Conservation (phyloP, 129 eudicot genomes). For the Artemisia tridentata region DNA sequence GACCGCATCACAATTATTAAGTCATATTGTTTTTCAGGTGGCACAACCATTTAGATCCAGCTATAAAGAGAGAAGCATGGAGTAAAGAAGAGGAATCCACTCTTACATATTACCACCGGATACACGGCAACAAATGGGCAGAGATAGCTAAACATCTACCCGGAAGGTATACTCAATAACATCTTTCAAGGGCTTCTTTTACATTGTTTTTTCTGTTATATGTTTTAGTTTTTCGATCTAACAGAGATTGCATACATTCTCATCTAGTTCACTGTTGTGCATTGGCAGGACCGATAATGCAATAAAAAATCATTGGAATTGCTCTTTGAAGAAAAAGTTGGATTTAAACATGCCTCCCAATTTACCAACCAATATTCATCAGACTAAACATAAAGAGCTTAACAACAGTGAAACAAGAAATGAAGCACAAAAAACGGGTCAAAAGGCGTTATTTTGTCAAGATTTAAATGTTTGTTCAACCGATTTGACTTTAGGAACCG, state of each 20-base stretch:
- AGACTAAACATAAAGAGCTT: conserved; percentile 1
- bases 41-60: conserved; percentile 69
- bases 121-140: conserved; percentile 70
- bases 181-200: neutral
- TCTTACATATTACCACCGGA: conserved; percentile 42
- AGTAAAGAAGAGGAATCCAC: conserved; percentile 50
- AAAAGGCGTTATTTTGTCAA: conserved; percentile 14
- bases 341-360: conserved; percentile 8
- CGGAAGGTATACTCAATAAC: conserved; percentile 47
- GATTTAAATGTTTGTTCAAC: neutral
- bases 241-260: neutral
- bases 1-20: neutral
- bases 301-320: conserved; percentile 63
- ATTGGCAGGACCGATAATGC: conserved; percentile 52
- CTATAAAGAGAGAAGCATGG: conserved; percentile 61
- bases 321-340: conserved; percentile 49
- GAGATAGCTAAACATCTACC: conserved; percentile 56
- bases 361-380: conserved; percentile 8
- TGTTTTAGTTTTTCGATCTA: neutral
- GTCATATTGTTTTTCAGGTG: conserved; percentile 39
- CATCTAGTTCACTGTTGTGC: neutral
- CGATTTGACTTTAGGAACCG: conserved; percentile 1
- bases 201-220: neutral
- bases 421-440: conserved; percentile 10
- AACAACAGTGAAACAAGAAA: neutral